phyloP scores from a whole-genome alignment of 164 flowering plant genomes.

The Tetrastigma voinierianum region DNA sequence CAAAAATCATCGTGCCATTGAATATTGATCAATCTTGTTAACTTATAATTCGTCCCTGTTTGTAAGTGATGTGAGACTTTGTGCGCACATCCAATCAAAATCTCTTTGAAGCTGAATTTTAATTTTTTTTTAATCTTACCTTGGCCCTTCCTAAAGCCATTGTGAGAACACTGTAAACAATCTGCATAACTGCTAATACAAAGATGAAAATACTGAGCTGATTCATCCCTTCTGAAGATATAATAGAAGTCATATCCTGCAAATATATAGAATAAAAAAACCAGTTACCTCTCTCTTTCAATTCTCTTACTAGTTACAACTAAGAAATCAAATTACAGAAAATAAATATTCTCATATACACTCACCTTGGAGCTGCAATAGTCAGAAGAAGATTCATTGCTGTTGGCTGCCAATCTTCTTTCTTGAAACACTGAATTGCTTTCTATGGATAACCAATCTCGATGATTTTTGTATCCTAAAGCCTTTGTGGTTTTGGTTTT shows the following conservation, averaged over 20 bases:
- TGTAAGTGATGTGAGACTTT: no score
- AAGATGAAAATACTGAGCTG: slow-evolving; percentile 35
- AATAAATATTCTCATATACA: neutral
- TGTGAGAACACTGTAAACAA: slow-evolving; percentile 29
- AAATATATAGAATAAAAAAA: slow-evolving; percentile 7
- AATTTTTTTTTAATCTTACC: slow-evolving; percentile 13
- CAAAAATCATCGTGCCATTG: no score
- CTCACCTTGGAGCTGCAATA: slow-evolving; percentile 20
- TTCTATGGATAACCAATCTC: no score
- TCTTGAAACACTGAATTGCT: neutral
- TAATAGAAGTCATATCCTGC: slow-evolving; percentile 32
- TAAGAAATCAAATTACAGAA: neutral
- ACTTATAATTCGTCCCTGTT: no score
- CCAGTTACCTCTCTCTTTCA: no score
- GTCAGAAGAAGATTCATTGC: neutral
- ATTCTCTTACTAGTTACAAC: neutral
- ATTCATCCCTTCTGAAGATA: slow-evolving; percentile 26
- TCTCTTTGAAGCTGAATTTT: no score
- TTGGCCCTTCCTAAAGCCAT: slow-evolving; percentile 35
- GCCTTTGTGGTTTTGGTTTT: slow-evolving; percentile 15
- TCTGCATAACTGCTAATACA: slow-evolving; percentile 36
- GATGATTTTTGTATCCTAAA: neutral
- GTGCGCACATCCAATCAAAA: no score
- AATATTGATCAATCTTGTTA: no score
- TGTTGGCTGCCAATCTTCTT: slow-evolving; percentile 5